Evolutionary conservation across 1,284 basidiomycete species (phyloP).

Genomic region (Xanthoconium separans): DNA sequence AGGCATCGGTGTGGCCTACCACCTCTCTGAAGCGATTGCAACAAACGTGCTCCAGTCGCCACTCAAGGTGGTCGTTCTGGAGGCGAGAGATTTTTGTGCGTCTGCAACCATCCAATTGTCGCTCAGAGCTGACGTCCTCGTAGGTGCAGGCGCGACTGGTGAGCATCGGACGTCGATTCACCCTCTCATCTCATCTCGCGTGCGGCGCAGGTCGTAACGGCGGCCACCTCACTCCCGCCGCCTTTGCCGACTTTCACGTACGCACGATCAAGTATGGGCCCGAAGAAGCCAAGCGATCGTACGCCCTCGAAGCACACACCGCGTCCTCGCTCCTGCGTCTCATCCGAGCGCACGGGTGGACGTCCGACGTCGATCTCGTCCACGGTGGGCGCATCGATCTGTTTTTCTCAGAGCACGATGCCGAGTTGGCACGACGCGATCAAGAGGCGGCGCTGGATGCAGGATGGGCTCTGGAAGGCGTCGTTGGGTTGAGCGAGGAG

Average conservation of each 20-base stretch:
- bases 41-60: slow-evolving; percentile 17
- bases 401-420: slow-evolving; percentile 49
- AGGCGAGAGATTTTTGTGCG: slow-evolving; percentile 79
- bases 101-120: slow-evolving; percentile 4
- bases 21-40: slow-evolving; percentile 48
- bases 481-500: slow-evolving; percentile 48
- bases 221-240: slow-evolving; percentile 65
- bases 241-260: slow-evolving; percentile 46
- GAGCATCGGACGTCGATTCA: slow-evolving; percentile 2
- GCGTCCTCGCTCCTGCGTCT: slow-evolving; percentile 48
- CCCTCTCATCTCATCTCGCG: not conserved
- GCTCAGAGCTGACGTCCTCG: slow-evolving; percentile 4
- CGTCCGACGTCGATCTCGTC: slow-evolving; percentile 60
- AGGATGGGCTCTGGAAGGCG: slow-evolving; percentile 47
- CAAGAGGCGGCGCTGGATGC: slow-evolving; percentile 53
- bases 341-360: slow-evolving; percentile 44
- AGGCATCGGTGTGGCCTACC: slow-evolving; percentile 69
- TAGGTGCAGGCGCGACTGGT: slow-evolving; percentile 84
- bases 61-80: slow-evolving; percentile 58
- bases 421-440: slow-evolving; percentile 40
- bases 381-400: slow-evolving; percentile 55
- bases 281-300: slow-evolving; percentile 53
- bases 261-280: slow-evolving; percentile 43
- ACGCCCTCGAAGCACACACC: slow-evolving; percentile 60
- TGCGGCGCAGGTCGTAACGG: slow-evolving; percentile 63